These are phyloP conservation scores for Aspergillus saccharolyticus DNA, from an alignment of 495 filamentous ascomycete genomes.

Conservation along the genomic window DNA sequence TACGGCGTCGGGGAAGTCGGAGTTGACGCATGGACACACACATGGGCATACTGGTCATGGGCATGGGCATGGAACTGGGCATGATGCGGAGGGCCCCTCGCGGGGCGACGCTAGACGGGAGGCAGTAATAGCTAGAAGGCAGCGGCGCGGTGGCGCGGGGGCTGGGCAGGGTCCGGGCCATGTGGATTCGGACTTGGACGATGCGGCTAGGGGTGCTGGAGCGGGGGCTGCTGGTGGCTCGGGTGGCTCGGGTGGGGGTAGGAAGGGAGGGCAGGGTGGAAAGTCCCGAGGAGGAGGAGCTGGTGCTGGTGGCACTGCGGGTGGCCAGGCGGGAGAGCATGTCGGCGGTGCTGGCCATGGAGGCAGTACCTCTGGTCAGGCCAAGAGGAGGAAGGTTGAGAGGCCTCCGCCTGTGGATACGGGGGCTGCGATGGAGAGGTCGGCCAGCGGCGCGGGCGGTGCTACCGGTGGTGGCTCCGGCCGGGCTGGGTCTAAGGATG, in stretches of 20 bases:
- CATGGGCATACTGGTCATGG: too few relatives aligned
- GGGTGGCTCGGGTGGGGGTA: constrained; percentile 31
- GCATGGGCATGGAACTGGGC: constrained; percentile 25
- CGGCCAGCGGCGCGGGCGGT: constrained; percentile 52
- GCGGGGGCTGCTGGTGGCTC: neutral
- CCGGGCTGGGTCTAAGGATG: constrained; percentile 51
- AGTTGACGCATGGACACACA: constrained; percentile 40
- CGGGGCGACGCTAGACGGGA: constrained; percentile 79
- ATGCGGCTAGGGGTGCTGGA: constrained; percentile 33
- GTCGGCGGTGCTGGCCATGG: constrained; percentile 3
- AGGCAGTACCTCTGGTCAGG: constrained; percentile 24
- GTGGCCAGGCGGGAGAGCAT: constrained; percentile 27
- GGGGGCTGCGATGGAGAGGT: constrained; percentile 62
- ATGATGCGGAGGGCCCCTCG: constrained; percentile 70
- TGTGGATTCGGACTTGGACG: constrained; percentile 74
- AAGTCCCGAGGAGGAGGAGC: constrained; percentile 49
- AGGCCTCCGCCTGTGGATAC: constrained; percentile 45
- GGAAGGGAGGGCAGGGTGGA: constrained; percentile 50
- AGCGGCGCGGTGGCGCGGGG: constrained; percentile 44
- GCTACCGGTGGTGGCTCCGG: constrained; percentile 24
- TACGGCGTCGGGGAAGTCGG: constrained; percentile 50
- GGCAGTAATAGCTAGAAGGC: constrained; percentile 67
- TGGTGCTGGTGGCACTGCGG: constrained; percentile 37
- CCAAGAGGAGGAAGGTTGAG: constrained; percentile 80
- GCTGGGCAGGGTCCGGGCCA: constrained; percentile 22